Base-by-base conservation (phyloP, 768 basidiomycete genomes). In the Leucogyrophana mollusca region DNA sequence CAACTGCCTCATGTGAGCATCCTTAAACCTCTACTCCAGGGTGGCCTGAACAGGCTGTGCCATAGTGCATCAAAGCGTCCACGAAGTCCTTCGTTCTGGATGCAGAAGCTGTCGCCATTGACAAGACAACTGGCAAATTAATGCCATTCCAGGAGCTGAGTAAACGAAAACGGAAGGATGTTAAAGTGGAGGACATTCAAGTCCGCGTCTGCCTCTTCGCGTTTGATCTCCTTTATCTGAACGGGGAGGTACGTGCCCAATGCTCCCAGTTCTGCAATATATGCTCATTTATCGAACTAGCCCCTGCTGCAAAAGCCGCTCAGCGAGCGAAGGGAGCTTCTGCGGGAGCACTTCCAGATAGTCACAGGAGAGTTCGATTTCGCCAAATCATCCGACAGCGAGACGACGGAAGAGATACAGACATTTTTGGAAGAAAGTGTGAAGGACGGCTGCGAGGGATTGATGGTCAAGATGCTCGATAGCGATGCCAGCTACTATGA, bases 401-500 rank as follows among this genome's bases (percentile, higher is more conserved):
- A 92, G 49, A 89, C 86, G 7, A 87, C 82, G 4, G 96, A 99
- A 18, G 94, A 96, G 58, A 97, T 99, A 38, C 93, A 96, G 60
- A 63, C 78, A 2, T 98, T 99, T 76, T 71, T 99, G 8, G 95
- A 98, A 61, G 90, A 94, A 54, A 94, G 90, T 64, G 91, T 99
- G 55, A 97, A 94, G 63, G 96, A 98, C 61, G 94, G 95, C 2
- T 98, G 96, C 62, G 96, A 99, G 65, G 96, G 96, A 9, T 78
- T 99, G 37, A 99, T 99, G 96, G 92, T 99, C 49, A 99, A 99
- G 73, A 95, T 96, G 93, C 72, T 99, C 14, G 91, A 95, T 34
- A 87, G 81, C 37, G 87, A 92, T 32, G 90, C 87, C 6, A 91
- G 93, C 64, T 90, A 80, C 57, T 99, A 99, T 61, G 94, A 97